Base-by-base conservation (phyloP, 2,329 filamentous ascomycete genomes). In the Alternaria longipes region DNA sequence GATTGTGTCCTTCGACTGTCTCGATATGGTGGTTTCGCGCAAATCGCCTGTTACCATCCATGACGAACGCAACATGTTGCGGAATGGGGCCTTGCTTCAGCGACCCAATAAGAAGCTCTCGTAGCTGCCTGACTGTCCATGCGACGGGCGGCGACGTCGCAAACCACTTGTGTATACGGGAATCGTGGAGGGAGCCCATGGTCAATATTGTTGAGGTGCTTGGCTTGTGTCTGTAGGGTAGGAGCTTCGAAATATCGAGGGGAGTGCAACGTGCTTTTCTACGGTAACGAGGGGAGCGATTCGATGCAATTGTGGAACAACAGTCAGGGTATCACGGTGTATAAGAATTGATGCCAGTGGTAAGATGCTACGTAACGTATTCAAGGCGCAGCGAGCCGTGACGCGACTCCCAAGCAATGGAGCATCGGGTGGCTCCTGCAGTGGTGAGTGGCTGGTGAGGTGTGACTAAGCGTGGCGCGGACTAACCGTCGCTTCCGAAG, bases 1-100 rank as follows among this genome's bases (percentile, higher is more conserved):
- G 83, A 77, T 97, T 94, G 78, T 99, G 95, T 24, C 95, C 95
- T 80, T 99, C 94, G 34, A 98, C 90, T 0, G 94, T 97, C 83
- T 99, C 95, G 77, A 99, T 97, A 66, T 94, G 89, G 81, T 95
- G 93, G 65, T 86, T 91, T 63, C 92, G 87, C 14, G 95, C 95
- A 82, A 96, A 99, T 46, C 95, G 90, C 73, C 95, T 85, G 81
- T 99, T 99, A 57, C 95, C 95, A 78, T 99, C 95, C 95, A 99
- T 99, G 71, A 97, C 94, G 76, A 99, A 99, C n/a, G 95, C 95
- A 62, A 99, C 88, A 87, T 99, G 95, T 74, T 93, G 90, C 9
- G 95, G 95, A 56, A 99, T 90, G 2, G 93, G 93, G 0, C 95
- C 95, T 80, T 97, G 94, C 74, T 90, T 90, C 55, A 98, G 82